Percentiles rank a stretch among this genome's conserved stretches.
Evolutionary conservation across 2,329 filamentous ascomycete genomes (phyloP).

Genomic region (Penicillium sp.): DNA sequence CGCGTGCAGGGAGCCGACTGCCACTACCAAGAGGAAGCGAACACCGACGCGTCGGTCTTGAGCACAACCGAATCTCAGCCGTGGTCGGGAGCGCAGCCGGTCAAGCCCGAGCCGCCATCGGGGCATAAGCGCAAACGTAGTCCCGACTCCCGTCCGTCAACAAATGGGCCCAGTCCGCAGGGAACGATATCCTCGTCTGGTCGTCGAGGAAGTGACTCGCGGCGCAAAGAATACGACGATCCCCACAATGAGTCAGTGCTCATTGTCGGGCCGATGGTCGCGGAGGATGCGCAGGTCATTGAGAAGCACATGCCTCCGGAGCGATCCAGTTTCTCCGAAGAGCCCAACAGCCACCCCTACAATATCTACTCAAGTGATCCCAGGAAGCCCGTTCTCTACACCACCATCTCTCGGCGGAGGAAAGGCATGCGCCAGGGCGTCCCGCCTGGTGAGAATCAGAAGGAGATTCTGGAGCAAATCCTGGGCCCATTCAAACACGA

Average conservation of each 20-base stretch:
- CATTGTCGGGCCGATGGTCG: conserved; percentile 60
- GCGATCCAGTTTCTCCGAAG: conserved; percentile 37
- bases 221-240: conserved; percentile 34
- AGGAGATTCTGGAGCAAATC: conserved; percentile 58
- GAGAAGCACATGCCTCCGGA: conserved; percentile 56
- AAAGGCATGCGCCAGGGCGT: conserved; percentile 47
- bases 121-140: conserved; percentile 40
- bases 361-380: conserved; percentile 51
- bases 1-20: conserved; percentile 59
- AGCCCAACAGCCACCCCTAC: conserved; percentile 47
- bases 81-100: conserved; percentile 28
- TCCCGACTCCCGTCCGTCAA: conserved; percentile 26
- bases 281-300: conserved; percentile 60
- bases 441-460: conserved; percentile 49
- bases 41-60: conserved; percentile 25
- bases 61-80: conserved; percentile 26
- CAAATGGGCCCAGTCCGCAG: conserved; percentile 25
- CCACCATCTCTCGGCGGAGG: conserved; percentile 51
- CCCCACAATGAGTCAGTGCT: conserved; percentile 48
- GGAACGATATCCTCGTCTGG: conserved; percentile 24
- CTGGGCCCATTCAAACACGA: conserved; percentile 55
- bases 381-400: conserved; percentile 47
- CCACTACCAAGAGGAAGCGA: conserved; percentile 49
- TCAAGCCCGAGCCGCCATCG: conserved; percentile 26
- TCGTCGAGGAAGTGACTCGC: conserved; percentile 30